Percentiles rank a stretch among this genome's conserved stretches.
Evolutionary conservation across 352 stramenopile species (phyloP).

Genomic region (Pythium rishiriense): DNA sequence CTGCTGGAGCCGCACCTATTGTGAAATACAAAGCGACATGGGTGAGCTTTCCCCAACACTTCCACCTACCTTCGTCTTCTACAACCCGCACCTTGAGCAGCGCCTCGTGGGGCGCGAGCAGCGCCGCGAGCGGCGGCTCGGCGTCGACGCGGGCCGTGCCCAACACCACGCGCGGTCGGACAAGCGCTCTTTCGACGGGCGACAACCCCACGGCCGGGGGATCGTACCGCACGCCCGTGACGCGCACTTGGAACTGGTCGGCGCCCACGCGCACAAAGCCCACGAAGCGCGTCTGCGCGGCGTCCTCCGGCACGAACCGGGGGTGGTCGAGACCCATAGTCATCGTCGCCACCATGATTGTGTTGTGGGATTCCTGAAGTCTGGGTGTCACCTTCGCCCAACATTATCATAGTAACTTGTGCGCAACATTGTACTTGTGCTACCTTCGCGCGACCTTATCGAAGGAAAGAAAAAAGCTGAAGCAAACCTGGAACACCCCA

Average conservation of each 20-base stretch:
- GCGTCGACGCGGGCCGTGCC: conserved; percentile 49
- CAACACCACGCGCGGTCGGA: conserved; percentile 29
- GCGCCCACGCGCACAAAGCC: conserved; percentile 55
- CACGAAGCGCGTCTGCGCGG: conserved; percentile 37
- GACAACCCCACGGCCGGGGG: neutral
- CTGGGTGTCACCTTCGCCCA: neutral
- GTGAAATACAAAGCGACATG: neutral
- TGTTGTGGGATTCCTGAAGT: neutral
- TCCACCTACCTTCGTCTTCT: too few relatives aligned
- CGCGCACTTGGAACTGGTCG: conserved; percentile 53
- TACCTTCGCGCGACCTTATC: conserved; percentile 14
- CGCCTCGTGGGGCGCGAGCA: conserved; percentile 40
- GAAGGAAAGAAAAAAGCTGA: neutral
- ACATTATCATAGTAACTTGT: conserved; percentile 7
- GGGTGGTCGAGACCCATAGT: neutral
- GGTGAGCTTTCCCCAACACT: too few relatives aligned
- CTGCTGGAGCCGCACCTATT: conserved; percentile 47
- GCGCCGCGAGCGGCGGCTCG: conserved; percentile 47
- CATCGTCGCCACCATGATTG: conserved; percentile 9
- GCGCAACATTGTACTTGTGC: too few relatives aligned
- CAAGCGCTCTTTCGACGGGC: too few relatives aligned
- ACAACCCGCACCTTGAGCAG: conserved; percentile 51
- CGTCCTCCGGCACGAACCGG: conserved; percentile 45
- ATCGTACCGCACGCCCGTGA: conserved; percentile 36
- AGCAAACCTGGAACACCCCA: too few relatives aligned